Percentiles rank a stretch among this genome's conserved stretches.
These are phyloP conservation scores for Metschnikowia proteae DNA, from an alignment of 805 yeast species.

Conservation along the genomic window DNA sequence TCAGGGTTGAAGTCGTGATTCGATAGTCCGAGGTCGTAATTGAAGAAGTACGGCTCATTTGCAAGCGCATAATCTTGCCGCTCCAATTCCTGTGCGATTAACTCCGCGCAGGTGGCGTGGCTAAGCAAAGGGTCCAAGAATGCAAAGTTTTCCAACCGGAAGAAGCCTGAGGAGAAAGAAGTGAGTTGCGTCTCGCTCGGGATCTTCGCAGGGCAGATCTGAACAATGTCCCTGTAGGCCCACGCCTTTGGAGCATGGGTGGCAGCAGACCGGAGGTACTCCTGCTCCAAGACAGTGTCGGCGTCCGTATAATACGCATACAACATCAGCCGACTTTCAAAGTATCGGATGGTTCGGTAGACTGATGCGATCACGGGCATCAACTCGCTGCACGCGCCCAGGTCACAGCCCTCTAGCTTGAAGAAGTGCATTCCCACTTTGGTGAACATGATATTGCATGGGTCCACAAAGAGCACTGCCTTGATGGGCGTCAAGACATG, in stretches of 20 bases:
- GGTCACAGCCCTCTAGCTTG: constrained; percentile 17
- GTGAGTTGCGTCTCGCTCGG: constrained; percentile 13
- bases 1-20: constrained; percentile 27
- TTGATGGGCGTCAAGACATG: constrained; percentile 35
- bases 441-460: constrained; percentile 31
- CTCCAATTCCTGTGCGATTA: constrained; percentile 12
- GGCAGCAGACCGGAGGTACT: constrained; percentile 15
- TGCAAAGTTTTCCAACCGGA: constrained; percentile 18
- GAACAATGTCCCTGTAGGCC: constrained; percentile 17
- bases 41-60: constrained; percentile 17
- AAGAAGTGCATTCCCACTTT: constrained; percentile 26
- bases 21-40: constrained; percentile 24
- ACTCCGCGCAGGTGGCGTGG: constrained; percentile 14
- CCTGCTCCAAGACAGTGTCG: constrained; percentile 21
- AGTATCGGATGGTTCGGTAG: constrained; percentile 30
- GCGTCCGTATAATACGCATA: constrained; percentile 24
- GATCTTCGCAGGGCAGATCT: constrained; percentile 18
- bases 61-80: constrained; percentile 15
- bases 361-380: constrained; percentile 24
- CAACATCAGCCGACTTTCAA: constrained; percentile 29
- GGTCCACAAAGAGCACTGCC: constrained; percentile 32
- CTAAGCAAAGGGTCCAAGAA: constrained; percentile 16
- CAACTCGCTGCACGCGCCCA: constrained; percentile 17
- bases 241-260: constrained; percentile 8
- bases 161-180: constrained; percentile 7